These are phyloP conservation scores for Cryptosporidium andersoni DNA, from an alignment of 169 alveolate genomes.

Conservation along the genomic window DNA sequence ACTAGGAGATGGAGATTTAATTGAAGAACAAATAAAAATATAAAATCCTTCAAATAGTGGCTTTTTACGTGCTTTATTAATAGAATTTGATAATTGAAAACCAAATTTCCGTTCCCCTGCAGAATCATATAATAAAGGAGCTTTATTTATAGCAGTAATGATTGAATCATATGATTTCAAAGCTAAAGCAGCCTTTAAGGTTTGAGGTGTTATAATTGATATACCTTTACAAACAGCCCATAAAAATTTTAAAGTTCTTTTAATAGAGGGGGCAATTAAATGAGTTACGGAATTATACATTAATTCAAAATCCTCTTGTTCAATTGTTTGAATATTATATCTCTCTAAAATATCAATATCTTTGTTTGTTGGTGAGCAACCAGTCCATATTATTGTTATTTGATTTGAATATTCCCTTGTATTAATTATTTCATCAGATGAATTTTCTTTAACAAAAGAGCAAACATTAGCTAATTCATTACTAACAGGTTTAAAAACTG, in stretches of 20 bases:
- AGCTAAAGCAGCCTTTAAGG: conserved; percentile 5
- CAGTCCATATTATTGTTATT: conserved; percentile 41
- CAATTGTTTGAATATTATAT: conserved; percentile 21
- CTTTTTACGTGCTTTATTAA: conserved; percentile 22
- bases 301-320: conserved; percentile 48
- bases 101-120: conserved; percentile 57
- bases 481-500: no score
- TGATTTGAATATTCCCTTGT: not conserved
- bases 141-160: conserved; percentile 5
- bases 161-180: not conserved
- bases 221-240: conserved; percentile 66
- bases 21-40: conserved; percentile 13
- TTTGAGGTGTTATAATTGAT: conserved; percentile 52
- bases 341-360: conserved; percentile 8
- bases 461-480: no score
- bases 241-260: conserved; percentile 47
- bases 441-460: not conserved
- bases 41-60: conserved; percentile 8
- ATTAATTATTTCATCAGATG: not conserved
- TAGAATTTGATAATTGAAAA: conserved; percentile 28
- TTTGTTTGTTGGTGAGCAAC: conserved; percentile 54
- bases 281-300: conserved; percentile 52
- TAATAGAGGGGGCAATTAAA: conserved; percentile 42
- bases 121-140: conserved; percentile 10
- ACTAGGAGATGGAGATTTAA: conserved; percentile 31